These are phyloP conservation scores for Naegleria lovaniensis DNA, from an alignment of 208 protist species.

Conservation along the genomic window DNA sequence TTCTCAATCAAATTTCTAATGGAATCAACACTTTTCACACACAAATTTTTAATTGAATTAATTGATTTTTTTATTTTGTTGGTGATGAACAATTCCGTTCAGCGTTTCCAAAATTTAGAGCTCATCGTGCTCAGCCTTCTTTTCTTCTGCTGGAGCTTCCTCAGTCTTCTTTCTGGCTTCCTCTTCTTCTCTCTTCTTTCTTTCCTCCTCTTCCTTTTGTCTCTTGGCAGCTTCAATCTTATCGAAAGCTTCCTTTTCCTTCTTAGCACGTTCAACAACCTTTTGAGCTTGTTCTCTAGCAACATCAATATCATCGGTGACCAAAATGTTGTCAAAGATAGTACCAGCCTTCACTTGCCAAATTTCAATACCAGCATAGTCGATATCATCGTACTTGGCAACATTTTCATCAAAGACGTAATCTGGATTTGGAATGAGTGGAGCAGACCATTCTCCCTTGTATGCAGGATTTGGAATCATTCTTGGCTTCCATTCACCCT, in stretches of 20 bases:
- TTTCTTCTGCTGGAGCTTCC: neutral
- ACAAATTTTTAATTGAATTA: neutral
- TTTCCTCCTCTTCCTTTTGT: conserved; percentile 11
- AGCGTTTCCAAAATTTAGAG: neutral
- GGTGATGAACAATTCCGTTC: neutral
- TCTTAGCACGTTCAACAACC: neutral
- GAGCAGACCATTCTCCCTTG: conserved; percentile 80
- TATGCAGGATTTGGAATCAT: conserved; percentile 83
- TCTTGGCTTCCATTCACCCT: conserved; percentile 72
- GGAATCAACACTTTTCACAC: too few relatives aligned
- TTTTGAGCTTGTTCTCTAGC: conserved; percentile 45
- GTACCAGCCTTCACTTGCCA: conserved; percentile 88
- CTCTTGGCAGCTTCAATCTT: conserved; percentile 27
- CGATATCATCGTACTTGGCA: conserved; percentile 57
- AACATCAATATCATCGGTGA: conserved; percentile 72
- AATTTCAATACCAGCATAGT: conserved; percentile 80
- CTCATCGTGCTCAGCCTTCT: conserved; percentile 12
- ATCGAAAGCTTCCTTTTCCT: conserved; percentile 40
- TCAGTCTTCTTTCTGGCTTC: neutral
- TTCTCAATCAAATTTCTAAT: too few relatives aligned
- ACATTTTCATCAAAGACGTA: conserved; percentile 66
- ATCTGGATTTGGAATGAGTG: conserved; percentile 77
- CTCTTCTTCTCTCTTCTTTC: conserved; percentile 15
- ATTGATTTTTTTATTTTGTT: neutral
- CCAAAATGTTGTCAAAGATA: conserved; percentile 91